Percentiles rank a stretch among this genome's conserved stretches.
Conservation (phyloP, 371 early-diverging fungal genomes). For the Apophysomyces variabilis region DNA sequence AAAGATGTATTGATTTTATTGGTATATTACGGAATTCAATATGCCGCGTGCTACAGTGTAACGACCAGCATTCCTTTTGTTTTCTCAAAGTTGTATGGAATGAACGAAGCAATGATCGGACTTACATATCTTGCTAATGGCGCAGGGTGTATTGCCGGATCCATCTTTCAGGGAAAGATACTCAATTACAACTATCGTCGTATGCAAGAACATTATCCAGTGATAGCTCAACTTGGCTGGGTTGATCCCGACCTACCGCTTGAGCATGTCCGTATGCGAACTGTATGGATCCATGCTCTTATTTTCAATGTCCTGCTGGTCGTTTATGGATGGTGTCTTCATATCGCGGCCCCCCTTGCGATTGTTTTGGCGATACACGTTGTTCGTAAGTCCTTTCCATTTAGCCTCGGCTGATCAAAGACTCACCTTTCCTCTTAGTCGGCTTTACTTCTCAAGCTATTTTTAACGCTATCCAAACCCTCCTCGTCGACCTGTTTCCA, state of each 20-base stretch:
- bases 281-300: slow-evolving; percentile 40
- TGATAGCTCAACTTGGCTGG: slow-evolving; percentile 14
- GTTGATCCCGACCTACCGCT: slow-evolving; percentile 32
- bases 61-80: slow-evolving; percentile 36
- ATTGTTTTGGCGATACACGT: slow-evolving; percentile 35
- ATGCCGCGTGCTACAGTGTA: slow-evolving; percentile 37
- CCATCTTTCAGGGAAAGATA: slow-evolving; percentile 31
- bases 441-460: slow-evolving; percentile 34
- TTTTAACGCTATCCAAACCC: slow-evolving; percentile 41
- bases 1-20: slow-evolving; percentile 35
- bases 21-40: slow-evolving; percentile 37
- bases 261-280: slow-evolving; percentile 40
- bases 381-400: slow-evolving; percentile 27
- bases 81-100: slow-evolving; percentile 21
- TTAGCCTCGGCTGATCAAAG: not conserved
- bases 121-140: slow-evolving; percentile 36
- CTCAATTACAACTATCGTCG: slow-evolving; percentile 30
- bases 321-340: slow-evolving; percentile 43
- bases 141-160: slow-evolving; percentile 31
- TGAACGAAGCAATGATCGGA: slow-evolving; percentile 35
- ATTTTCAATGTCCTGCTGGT: slow-evolving; percentile 37
- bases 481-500: slow-evolving; percentile 50
- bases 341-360: slow-evolving; percentile 30
- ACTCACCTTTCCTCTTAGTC: slow-evolving; percentile 23
- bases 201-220: slow-evolving; percentile 15